Evolutionary conservation across 352 stramenopile species (phyloP), one percentile per base, ranked within the genome.

Genomic region (Globisporangium apiculatum): DNA sequence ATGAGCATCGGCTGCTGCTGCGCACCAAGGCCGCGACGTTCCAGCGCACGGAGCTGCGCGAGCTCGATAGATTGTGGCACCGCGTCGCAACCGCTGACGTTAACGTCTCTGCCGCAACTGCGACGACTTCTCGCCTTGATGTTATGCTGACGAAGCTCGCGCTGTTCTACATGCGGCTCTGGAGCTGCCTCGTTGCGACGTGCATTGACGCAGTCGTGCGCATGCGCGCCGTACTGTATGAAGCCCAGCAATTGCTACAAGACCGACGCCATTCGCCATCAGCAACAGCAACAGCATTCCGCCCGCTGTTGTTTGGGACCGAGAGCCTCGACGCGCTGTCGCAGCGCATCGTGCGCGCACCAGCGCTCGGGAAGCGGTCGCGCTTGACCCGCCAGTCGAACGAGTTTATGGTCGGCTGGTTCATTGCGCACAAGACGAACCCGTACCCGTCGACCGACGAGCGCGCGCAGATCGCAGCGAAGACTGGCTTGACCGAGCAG

Each of bases 331-430:
- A 80, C 59, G 65, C 71, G 12, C 38, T 72, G 42, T 68, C 68
- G 47, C 66, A 76, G 24, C 59, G 58, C 14, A 76, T 77, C 64
- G 53, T 81, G 18, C 56, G 67, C 31, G 40, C 53, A 17, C 50
- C 35, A 0, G 56, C 57, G 10, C 53, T 71, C 48, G 52, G 60
- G 17, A 86, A 85, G 51, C 76, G 81, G 7, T 68, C 71, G 41
- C 76, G 83, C 4, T 72, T 94, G 36, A 80, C 78, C 14, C 74
- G 81, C 51, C 65, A 82, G 55, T 89, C 80, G 64, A 92, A 92
- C 63, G 82, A 92, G 70, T 91, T 94, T 59, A 76, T 94, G 57
- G 73, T 88, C 46, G 84, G 76, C 49, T 94, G 84, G 84, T 94
- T 94, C 55, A 70, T 94, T 15, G 80, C 84, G 35, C 84, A 94